A percentile compares a stretch with the other conserved stretches of the same genome.
phyloP scores from a whole-genome alignment of 495 filamentous ascomycete genomes.

The Coniosporium apollinis region DNA sequence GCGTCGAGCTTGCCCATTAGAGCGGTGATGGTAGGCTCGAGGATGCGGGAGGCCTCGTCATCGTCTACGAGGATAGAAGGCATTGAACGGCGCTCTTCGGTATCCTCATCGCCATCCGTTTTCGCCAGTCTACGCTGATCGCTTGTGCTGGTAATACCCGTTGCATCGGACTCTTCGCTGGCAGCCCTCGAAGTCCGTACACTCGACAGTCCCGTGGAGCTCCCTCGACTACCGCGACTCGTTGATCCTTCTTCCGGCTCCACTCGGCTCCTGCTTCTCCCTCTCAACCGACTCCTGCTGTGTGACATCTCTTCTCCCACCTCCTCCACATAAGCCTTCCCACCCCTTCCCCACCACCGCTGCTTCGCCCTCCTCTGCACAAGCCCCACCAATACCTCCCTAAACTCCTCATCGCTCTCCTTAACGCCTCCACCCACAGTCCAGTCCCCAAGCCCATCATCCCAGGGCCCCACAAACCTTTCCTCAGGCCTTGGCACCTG shows the following conservation, averaged over 20 bases:
- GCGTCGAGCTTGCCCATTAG: conserved; percentile 48
- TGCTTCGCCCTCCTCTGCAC: conserved; percentile 50
- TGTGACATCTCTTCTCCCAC: conserved; percentile 1
- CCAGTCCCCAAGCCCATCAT: conserved; percentile 30
- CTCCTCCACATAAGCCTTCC: conserved; percentile 8
- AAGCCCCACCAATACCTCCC: conserved; percentile 46
- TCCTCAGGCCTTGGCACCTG: conserved; percentile 43
- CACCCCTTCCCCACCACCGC: conserved; percentile 28
- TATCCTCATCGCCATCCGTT: conserved; percentile 5
- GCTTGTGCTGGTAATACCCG: too few species aligned
- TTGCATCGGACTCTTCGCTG: too few species aligned
- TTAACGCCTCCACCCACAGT: conserved; percentile 29
- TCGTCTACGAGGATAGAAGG: conserved; percentile 41
- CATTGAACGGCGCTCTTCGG: conserved; percentile 7
- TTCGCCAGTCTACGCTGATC: too few species aligned
- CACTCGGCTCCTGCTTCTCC: conserved; percentile 6
- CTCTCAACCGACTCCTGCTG: too few species aligned
- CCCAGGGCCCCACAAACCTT: conserved; percentile 13
- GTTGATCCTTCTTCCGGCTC: too few species aligned
- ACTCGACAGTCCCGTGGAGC: too few species aligned
- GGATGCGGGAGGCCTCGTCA: conserved; percentile 37
- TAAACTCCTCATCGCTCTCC: conserved; percentile 41
- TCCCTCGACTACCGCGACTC: too few species aligned
- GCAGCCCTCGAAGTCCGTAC: too few species aligned
- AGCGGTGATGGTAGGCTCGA: conserved; percentile 46